phyloP scores from a whole-genome alignment of 2,329 filamentous ascomycete genomes.

The Diaporthe nobilis region DNA sequence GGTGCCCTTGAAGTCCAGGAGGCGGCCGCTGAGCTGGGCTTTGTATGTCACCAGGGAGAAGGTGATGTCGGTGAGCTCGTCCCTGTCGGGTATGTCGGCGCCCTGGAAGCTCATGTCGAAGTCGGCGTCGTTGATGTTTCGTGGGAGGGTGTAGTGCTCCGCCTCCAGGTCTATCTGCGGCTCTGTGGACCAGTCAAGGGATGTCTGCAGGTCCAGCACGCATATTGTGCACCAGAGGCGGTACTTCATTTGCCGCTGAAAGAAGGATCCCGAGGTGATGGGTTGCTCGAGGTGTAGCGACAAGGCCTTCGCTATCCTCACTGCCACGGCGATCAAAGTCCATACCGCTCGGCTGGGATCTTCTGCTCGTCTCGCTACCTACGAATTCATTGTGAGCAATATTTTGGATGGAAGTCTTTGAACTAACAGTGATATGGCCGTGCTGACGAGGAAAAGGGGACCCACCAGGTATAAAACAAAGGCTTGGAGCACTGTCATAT shows the following conservation, averaged over 20 bases:
- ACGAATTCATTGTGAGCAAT: neutral
- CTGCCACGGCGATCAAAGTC: conserved; percentile 49
- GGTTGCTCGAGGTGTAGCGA: conserved; percentile 44
- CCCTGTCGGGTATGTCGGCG: conserved; percentile 37
- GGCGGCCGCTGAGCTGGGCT: conserved; percentile 44
- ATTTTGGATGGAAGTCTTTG: neutral
- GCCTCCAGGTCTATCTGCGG: conserved; percentile 45
- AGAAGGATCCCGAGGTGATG: conserved; percentile 41
- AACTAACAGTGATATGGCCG: neutral
- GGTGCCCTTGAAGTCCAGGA: conserved; percentile 39
- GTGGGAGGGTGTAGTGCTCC: conserved; percentile 37
- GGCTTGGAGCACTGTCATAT: conserved; percentile 49
- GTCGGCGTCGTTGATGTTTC: conserved; percentile 48
- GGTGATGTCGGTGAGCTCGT: conserved; percentile 49
- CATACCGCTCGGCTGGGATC: conserved; percentile 48
- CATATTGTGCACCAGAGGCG: conserved; percentile 47
- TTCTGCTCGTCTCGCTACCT: conserved; percentile 44
- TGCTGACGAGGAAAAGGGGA: neutral
- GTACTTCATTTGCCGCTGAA: conserved; percentile 44
- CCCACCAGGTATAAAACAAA: conserved; percentile 50
- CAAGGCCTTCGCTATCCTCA: conserved; percentile 47
- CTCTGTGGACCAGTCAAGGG: conserved; percentile 42
- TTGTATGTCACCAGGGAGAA: conserved; percentile 49
- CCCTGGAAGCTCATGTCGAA: conserved; percentile 44
- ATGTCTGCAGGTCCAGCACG: conserved; percentile 45